A percentile compares a stretch with the other conserved stretches of the same genome.
Conservation (phyloP, 352 stramenopile genomes). For the Salisapilia sapeloensis region DNA sequence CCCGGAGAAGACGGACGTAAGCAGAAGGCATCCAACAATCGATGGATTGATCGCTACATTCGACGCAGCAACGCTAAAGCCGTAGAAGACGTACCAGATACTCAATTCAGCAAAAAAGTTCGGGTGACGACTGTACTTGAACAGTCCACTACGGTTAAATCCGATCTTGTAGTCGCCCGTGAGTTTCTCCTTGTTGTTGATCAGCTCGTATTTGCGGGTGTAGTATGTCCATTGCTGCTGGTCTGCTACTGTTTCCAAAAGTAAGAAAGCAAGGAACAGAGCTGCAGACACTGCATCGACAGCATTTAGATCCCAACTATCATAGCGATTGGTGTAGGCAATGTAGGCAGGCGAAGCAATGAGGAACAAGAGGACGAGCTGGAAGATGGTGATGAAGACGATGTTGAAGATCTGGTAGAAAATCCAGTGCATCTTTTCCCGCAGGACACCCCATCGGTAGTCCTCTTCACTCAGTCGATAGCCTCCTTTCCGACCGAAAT, state of each 20-base stretch:
- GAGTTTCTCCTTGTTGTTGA: slow-evolving; percentile 32
- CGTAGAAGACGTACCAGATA: slow-evolving; percentile 84
- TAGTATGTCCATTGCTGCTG: slow-evolving; percentile 89
- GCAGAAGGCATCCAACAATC: slow-evolving; percentile 48
- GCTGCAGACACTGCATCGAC: slow-evolving; percentile 41
- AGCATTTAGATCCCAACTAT: slow-evolving; percentile 21
- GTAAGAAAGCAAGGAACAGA: slow-evolving; percentile 52
- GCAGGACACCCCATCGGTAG: slow-evolving; percentile 83
- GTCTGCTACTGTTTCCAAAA: slow-evolving; percentile 78
- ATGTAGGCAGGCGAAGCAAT: slow-evolving; percentile 61
- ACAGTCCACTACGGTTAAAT: slow-evolving; percentile 79
- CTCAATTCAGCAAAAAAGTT: slow-evolving; percentile 87
- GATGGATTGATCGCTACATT: slow-evolving; percentile 51
- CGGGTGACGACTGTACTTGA: slow-evolving; percentile 85
- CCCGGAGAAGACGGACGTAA: slow-evolving; percentile 82
- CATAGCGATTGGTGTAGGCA: slow-evolving; percentile 26
- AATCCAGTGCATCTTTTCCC: slow-evolving; percentile 61
- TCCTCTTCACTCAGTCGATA: slow-evolving; percentile 84
- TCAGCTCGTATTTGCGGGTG: slow-evolving; percentile 59
- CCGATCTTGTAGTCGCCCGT: slow-evolving; percentile 47
- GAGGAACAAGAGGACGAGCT: slow-evolving; percentile 76
- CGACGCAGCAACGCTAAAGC: slow-evolving; percentile 67
- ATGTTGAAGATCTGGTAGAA: slow-evolving; percentile 84
- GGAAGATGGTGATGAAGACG: slow-evolving; percentile 82
- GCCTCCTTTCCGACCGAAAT: slow-evolving; percentile 84